A percentile compares a stretch with the other conserved stretches of the same genome.
Evolutionary conservation across 192 early-diverging fungal genomes (phyloP).

Genomic region (Chytriomyces hyalinus): DNA sequence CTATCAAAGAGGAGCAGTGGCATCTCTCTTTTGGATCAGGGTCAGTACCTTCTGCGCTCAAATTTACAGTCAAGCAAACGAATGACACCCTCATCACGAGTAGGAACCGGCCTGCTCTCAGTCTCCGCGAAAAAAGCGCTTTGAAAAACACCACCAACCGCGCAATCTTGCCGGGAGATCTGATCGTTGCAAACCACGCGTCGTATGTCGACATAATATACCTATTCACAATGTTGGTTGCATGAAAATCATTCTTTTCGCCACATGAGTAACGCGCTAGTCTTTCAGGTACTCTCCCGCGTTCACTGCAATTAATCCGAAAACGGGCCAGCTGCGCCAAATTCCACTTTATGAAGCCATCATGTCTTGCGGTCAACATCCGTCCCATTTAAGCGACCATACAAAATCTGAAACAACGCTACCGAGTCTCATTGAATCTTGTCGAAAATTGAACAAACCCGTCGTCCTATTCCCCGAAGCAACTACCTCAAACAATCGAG

Average conservation of each 20-base stretch:
- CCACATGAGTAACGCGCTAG: neutral
- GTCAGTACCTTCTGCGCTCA: too few species aligned
- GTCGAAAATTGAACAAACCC: slow-evolving; percentile 31
- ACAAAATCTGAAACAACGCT: too few species aligned
- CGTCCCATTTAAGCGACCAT: neutral
- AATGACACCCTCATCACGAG: neutral
- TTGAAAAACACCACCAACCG: neutral
- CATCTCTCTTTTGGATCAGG: too few species aligned
- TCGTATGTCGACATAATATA: slow-evolving; percentile 84
- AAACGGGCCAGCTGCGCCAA: neutral
- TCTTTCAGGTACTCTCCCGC: slow-evolving; percentile 14
- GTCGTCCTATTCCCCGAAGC: slow-evolving; percentile 75
- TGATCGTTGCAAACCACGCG: slow-evolving; percentile 80
- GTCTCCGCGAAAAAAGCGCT: slow-evolving; percentile 22
- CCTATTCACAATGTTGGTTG: slow-evolving; percentile 62
- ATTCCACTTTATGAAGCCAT: slow-evolving; percentile 12
- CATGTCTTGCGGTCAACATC: slow-evolving; percentile 4
- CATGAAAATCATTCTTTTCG: neutral
- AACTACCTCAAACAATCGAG: slow-evolving; percentile 82
- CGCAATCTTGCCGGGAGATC: slow-evolving; percentile 63
- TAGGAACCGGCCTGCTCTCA: neutral
- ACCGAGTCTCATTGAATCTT: too few species aligned
- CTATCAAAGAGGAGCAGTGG: neutral
- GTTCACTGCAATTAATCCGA: slow-evolving; percentile 6
- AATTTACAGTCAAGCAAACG: too few species aligned